phyloP scores from a whole-genome alignment of 2,329 filamentous ascomycete genomes.

The Byssochlamys sp. region DNA sequence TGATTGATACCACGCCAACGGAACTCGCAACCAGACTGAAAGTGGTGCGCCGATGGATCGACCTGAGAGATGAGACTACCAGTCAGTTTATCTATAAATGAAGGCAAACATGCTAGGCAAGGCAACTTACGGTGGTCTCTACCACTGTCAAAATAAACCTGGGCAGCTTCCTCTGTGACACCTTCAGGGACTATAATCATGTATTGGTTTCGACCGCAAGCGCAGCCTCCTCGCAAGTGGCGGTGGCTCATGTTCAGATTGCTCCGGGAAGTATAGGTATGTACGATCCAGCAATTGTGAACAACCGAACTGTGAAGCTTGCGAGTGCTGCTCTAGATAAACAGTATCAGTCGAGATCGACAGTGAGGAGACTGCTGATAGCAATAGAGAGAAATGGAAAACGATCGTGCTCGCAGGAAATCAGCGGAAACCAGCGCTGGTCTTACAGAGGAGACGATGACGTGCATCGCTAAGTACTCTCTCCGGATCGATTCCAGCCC shows the following conservation, averaged over 20 bases:
- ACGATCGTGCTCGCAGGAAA: background rate
- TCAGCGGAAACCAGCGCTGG: background rate
- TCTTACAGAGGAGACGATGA: background rate
- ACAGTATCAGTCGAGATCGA: background rate
- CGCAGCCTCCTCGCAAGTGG: conserved; percentile 65
- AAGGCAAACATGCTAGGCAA: conserved; percentile 4
- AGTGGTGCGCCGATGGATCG: conserved; percentile 60
- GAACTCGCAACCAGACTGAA: conserved; percentile 73
- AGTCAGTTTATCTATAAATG: conserved; percentile 1
- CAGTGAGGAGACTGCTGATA: background rate
- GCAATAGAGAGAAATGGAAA: background rate
- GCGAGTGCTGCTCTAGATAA: background rate
- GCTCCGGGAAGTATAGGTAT: background rate
- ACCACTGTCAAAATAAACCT: conserved; percentile 66
- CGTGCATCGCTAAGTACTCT: background rate
- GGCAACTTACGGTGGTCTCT: conserved; percentile 58
- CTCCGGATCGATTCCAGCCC: background rate
- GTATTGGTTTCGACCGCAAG: conserved; percentile 79
- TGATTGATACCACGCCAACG: conserved; percentile 69
- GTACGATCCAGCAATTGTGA: background rate
- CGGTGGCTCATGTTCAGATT: conserved; percentile 20
- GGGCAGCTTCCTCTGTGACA: conserved; percentile 45
- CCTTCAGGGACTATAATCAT: conserved; percentile 58
- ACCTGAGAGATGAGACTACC: conserved; percentile 33
- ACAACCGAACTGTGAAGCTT: background rate